Percentiles rank a stretch among this genome's conserved stretches.
These are phyloP conservation scores for Beauveria australis DNA, from an alignment of 2,329 filamentous ascomycete genomes.

Conservation along the genomic window DNA sequence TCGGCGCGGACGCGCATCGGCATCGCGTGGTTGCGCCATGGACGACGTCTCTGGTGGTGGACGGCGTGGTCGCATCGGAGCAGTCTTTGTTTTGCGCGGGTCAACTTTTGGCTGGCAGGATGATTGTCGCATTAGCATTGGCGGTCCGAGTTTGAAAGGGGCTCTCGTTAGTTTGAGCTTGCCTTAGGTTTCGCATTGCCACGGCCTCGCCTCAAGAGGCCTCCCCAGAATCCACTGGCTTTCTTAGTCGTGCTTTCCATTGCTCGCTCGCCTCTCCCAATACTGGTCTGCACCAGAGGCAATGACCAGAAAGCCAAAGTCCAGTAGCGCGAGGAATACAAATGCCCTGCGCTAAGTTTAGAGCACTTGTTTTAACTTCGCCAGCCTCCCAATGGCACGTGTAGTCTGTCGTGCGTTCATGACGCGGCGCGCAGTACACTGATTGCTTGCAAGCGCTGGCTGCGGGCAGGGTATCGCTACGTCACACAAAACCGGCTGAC, in stretches of 20 bases:
- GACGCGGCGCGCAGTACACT: not conserved
- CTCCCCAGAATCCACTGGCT: slow-evolving; percentile 40
- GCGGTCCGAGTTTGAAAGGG: not conserved
- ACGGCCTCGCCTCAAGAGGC: slow-evolving; percentile 41
- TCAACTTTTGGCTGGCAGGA: not conserved
- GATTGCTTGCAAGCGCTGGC: not conserved
- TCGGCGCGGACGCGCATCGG: not conserved
- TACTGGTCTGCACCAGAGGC: not conserved
- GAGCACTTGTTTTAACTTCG: not conserved
- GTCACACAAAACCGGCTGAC: not conserved
- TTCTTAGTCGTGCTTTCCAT: slow-evolving; percentile 25
- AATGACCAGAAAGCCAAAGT: not conserved
- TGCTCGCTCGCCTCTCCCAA: not conserved
- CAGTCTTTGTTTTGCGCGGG: not conserved
- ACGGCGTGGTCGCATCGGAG: not conserved
- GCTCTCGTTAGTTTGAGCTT: not conserved
- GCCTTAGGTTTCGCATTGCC: slow-evolving; percentile 23
- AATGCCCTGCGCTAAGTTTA: not conserved
- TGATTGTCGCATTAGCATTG: not conserved
- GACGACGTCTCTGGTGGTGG: slow-evolving; percentile 1
- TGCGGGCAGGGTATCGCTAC: not conserved
- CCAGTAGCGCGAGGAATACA: not conserved
- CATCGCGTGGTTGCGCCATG: slow-evolving; percentile 1
- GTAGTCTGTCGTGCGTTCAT: not conserved
- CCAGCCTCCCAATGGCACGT: not conserved